A percentile compares a stretch with the other conserved stretches of the same genome.
Evolutionary conservation across 2,329 filamentous ascomycete species (phyloP).

Genomic region (Arthrobotrys iridis): DNA sequence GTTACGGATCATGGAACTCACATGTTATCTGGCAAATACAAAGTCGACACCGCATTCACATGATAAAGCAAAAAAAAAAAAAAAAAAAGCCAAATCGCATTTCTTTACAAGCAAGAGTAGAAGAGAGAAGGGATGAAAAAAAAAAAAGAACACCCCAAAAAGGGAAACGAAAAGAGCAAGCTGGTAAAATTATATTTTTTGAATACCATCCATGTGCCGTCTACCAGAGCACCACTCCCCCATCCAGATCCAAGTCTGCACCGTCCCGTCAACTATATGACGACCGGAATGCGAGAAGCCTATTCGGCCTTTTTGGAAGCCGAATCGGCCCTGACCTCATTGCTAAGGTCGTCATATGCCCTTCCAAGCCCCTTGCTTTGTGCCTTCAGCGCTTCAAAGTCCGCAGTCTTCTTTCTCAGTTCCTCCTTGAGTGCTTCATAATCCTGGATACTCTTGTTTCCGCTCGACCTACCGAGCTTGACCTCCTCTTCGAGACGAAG

Average conservation of each 20-base stretch:
- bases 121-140: neutral
- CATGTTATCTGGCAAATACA: neutral
- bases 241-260: neutral
- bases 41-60: conserved; percentile 7
- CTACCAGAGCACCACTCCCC: neutral
- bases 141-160: neutral
- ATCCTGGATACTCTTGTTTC: conserved; percentile 64
- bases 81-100: conserved; percentile 12
- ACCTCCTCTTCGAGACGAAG: conserved; percentile 92
- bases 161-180: neutral
- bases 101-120: neutral
- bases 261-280: neutral
- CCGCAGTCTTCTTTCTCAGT: conserved; percentile 77
- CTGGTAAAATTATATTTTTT: conserved; percentile 6
- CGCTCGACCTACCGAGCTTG: conserved; percentile 76
- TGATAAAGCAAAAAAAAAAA: conserved; percentile 13
- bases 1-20: too few species aligned
- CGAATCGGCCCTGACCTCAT: conserved; percentile 70
- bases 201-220: neutral
- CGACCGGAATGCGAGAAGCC: neutral
- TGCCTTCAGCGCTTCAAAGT: conserved; percentile 90
- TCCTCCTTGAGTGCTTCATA: conserved; percentile 74
- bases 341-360: conserved; percentile 86
- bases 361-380: conserved; percentile 83
- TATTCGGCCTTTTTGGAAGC: conserved; percentile 69